These are phyloP conservation scores for Argentina anserina DNA, from an alignment of 306 rosid species.

Conservation along the genomic window DNA sequence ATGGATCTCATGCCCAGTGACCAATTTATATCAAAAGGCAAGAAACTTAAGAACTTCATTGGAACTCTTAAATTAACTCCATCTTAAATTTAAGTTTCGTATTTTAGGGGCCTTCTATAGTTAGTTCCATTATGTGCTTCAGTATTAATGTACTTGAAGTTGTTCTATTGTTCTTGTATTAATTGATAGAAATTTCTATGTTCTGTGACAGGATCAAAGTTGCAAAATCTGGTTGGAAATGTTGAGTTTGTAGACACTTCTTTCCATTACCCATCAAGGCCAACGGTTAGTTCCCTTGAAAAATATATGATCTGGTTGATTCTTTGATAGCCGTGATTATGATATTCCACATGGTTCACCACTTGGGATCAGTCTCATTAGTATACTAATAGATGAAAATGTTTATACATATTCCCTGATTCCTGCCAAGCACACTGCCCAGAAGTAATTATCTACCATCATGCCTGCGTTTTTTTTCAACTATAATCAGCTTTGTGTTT, in stretches of 20 bases:
- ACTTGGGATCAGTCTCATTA: conserved; percentile 14
- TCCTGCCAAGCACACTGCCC: conserved; percentile 9
- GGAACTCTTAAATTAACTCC: conserved; percentile 25
- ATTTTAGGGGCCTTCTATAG: conserved; percentile 14
- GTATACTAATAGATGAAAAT: conserved; percentile 16
- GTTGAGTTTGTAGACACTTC: conserved; percentile 70
- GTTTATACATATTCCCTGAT: neutral
- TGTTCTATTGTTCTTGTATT: neutral
- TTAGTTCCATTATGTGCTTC: conserved; percentile 4
- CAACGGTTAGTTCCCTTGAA: conserved; percentile 49
- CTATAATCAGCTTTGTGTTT: conserved; percentile 6
- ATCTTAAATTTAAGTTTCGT: conserved; percentile 13
- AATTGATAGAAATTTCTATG: conserved; percentile 23
- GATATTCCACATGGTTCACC: neutral
- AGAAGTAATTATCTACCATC: conserved; percentile 9
- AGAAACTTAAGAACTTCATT: conserved; percentile 29
- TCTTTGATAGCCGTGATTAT: conserved; percentile 16
- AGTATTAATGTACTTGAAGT: neutral
- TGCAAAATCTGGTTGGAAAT: conserved; percentile 56
- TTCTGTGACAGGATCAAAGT: conserved; percentile 57
- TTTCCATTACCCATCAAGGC: conserved; percentile 79
- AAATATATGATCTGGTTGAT: conserved; percentile 8
- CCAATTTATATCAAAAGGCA: conserved; percentile 72
- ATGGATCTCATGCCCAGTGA: conserved; percentile 88
- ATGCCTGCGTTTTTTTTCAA: neutral